Percentiles rank a stretch among this genome's conserved stretches.
Conservation (phyloP, 805 yeast species). For the Wickerhamiella qilinensis region DNA sequence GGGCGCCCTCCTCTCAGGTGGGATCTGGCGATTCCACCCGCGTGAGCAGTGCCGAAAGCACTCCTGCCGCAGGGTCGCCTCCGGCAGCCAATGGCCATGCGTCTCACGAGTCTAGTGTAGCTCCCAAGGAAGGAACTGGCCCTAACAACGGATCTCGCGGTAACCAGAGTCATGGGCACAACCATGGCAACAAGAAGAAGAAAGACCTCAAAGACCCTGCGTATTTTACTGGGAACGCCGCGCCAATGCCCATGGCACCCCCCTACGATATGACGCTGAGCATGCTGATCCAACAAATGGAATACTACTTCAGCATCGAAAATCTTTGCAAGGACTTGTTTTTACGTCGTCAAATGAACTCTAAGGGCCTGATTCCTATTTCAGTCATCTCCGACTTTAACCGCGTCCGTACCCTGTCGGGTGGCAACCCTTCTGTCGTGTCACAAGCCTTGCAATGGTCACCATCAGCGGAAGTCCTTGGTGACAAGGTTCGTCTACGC, state of each 20-base stretch:
- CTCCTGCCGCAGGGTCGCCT: background rate
- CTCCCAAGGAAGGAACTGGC: too few relatives aligned
- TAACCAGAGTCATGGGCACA: too few relatives aligned
- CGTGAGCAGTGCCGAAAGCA: background rate
- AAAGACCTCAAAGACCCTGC: conserved; percentile 6
- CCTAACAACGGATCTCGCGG: too few relatives aligned
- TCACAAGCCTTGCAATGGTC: conserved; percentile 39
- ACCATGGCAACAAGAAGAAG: conserved; percentile 6
- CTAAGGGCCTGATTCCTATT: conserved; percentile 57
- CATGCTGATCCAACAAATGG: conserved; percentile 44
- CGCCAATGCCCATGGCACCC: conserved; percentile 1
- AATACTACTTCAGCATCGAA: conserved; percentile 79
- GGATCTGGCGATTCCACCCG: background rate
- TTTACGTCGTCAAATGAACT: conserved; percentile 67
- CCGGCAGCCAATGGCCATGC: background rate
- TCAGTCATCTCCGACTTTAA: conserved; percentile 49
- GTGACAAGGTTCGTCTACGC: conserved; percentile 44
- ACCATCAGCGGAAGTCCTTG: conserved; percentile 35
- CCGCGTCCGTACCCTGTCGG: conserved; percentile 53
- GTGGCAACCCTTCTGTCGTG: conserved; percentile 36
- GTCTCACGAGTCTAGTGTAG: too few relatives aligned
- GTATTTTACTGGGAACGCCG: conserved; percentile 1
- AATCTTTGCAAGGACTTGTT: conserved; percentile 74
- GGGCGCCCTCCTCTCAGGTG: background rate
- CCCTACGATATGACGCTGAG: conserved; percentile 11